These are phyloP conservation scores for Cyanidioschyzon merolae DNA, from an alignment of 23 red algal genomes.

Conservation along the genomic window DNA sequence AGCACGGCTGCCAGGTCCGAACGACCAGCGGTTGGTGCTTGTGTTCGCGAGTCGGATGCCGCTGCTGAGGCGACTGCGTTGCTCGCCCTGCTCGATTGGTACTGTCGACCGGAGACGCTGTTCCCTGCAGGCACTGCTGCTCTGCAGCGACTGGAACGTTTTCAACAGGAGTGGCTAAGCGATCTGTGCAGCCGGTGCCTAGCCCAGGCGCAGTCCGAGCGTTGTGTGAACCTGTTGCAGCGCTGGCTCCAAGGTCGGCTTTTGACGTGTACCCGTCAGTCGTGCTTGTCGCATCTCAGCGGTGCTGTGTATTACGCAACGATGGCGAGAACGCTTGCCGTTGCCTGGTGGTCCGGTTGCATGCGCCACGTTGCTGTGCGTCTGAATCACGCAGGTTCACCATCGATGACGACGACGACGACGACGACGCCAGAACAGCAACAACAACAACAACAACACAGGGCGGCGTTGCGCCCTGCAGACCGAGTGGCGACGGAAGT, in stretches of 20 bases:
- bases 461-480: no score
- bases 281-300: background rate
- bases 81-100: background rate
- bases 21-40: background rate
- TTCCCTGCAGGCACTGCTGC: background rate
- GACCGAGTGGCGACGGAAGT: no score
- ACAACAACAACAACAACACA: no score
- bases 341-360: background rate
- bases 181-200: background rate
- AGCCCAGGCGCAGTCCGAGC: background rate
- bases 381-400: no score
- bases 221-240: background rate
- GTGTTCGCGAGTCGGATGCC: background rate
- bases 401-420: no score
- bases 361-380: no score
- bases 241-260: background rate
- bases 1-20: background rate
- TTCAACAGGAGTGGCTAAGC: background rate
- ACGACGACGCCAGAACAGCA: no score
- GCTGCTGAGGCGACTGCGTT: background rate
- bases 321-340: background rate
- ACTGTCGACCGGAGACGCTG: background rate
- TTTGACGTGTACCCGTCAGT: background rate
- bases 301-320: background rate
- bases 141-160: background rate